phyloP scores from a whole-genome alignment of 2,329 filamentous ascomycete species.

The Trichoderma sp. region DNA sequence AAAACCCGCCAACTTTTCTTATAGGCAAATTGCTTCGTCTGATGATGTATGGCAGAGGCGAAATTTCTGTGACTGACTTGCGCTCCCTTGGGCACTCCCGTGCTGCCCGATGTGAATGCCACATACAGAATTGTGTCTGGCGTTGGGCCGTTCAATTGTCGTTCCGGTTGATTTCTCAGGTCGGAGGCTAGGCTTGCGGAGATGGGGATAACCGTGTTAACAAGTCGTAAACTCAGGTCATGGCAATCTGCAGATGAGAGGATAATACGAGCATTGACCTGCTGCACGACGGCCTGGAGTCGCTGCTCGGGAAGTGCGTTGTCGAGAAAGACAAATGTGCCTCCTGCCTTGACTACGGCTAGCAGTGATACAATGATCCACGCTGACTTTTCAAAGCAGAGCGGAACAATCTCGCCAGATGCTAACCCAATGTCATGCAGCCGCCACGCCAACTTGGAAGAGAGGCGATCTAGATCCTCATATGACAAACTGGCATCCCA shows the following conservation, averaged over 20 bases:
- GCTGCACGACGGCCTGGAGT: constrained; percentile 5
- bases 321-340: not conserved
- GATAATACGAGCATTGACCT: not conserved
- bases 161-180: not conserved
- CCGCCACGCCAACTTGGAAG: not conserved
- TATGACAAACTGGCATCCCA: constrained; percentile 35
- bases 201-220: not conserved
- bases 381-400: too few species aligned
- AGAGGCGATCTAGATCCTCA: constrained; percentile 29
- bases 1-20: constrained; percentile 23
- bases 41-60: constrained; percentile 32
- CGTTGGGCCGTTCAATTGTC: constrained; percentile 18
- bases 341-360: too few species aligned
- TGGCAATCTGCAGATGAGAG: constrained; percentile 1
- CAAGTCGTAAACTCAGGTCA: not conserved
- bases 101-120: constrained; percentile 30
- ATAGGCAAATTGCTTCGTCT: not conserved
- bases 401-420: too few species aligned
- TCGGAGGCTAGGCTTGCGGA: not conserved
- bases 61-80: constrained; percentile 29
- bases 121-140: not conserved
- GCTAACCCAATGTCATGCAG: not conserved
- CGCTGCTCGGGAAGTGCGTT: constrained; percentile 12
- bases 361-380: too few species aligned
- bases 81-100: constrained; percentile 32